phyloP scores from a whole-genome alignment of 371 early-diverging fungal species.

The Rhizopus sp. region DNA sequence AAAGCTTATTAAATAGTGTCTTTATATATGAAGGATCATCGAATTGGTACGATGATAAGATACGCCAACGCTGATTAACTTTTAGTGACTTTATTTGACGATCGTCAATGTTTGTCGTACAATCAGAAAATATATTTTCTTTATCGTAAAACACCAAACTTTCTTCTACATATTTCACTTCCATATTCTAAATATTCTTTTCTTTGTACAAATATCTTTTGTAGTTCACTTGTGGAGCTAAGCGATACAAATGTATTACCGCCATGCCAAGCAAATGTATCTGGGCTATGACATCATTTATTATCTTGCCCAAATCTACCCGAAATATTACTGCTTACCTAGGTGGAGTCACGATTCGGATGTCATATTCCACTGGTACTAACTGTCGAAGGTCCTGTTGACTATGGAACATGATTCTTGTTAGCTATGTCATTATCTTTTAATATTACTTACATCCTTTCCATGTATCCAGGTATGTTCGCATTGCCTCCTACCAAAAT shows the following conservation, averaged over 20 bases:
- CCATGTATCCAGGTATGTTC: conserved; percentile 65
- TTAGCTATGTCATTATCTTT: not conserved
- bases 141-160: conserved; percentile 31
- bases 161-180: conserved; percentile 52
- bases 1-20: too few species aligned
- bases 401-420: conserved; percentile 18
- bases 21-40: too few species aligned
- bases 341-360: conserved; percentile 60
- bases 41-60: too few species aligned
- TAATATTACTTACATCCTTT: conserved; percentile 62
- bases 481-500: conserved; percentile 80
- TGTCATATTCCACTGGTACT: conserved; percentile 65
- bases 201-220: conserved; percentile 51
- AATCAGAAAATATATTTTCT: not conserved
- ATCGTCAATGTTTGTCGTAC: not conserved
- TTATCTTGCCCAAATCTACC: not conserved
- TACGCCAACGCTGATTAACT: too few species aligned
- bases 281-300: conserved; percentile 34
- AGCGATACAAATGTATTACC: conserved; percentile 45
- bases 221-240: conserved; percentile 48
- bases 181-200: conserved; percentile 65
- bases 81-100: too few species aligned
- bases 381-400: conserved; percentile 64
- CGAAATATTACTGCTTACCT: conserved; percentile 49
- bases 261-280: conserved; percentile 59